Base-by-base conservation (phyloP, 768 basidiomycete species). In the Solioccasus polychromus region DNA sequence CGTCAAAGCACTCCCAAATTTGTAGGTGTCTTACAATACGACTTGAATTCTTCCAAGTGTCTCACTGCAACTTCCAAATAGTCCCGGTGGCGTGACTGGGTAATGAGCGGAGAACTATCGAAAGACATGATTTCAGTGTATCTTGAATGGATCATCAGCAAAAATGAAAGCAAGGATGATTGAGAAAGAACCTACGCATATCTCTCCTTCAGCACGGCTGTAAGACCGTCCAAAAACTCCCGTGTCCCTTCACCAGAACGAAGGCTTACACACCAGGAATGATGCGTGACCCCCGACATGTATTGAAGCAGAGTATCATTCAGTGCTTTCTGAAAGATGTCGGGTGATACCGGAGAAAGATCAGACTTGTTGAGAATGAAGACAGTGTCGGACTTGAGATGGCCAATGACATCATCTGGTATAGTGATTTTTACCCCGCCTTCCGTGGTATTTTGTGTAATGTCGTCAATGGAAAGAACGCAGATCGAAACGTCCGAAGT, bases 291-390 rank as follows among this genome's bases (percentile, higher is more conserved):
- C 23, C 14, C 46, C 1, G 30, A 18, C 18, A 19, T 29, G 8
- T 44, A 43, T 35, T 20, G 48, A 35, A 29, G 57, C 1, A 61
- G 35, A 20, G 46, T 45, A n/a, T 48, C 31, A n/a, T 42, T 39
- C 29, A 59, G 32, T 11, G 70, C 63, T 24, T 41, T 24, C 20
- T n/a, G 35, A 15, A 66, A 26, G 20, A 45, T 34, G 18, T 39
- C 29, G 9, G 38, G 7, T 17, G 45, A 35, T 32, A 41, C 36
- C 19, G 44, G 59, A 19, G 72, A 47, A 4, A 86, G 66, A 58
- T 95, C 92, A 6, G 68, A 67, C 68, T 95, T 94, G 68, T 94
- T 95, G 53, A 92, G 64, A 6, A 95, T 66, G 39, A 93, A 70
- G 35, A 83, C 70, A 0, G 92, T 92, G 24, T 76, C 58, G 3